Evolutionary conservation across 495 filamentous ascomycete species (phyloP).

Genomic region (Saxophila tyrrhenica): DNA sequence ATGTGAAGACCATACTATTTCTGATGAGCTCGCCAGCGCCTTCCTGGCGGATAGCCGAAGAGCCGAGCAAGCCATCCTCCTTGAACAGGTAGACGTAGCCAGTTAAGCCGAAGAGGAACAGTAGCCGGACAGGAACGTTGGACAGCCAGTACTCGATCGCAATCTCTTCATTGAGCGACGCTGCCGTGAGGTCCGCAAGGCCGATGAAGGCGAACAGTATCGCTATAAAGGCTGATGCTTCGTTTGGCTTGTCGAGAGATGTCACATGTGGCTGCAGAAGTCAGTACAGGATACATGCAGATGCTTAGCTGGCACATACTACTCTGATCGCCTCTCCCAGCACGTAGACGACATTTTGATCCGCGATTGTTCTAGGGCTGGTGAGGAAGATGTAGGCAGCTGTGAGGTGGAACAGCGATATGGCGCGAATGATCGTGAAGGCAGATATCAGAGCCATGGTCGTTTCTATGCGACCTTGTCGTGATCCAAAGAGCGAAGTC

Average conservation of each 20-base stretch:
- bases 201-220: conserved; percentile 55
- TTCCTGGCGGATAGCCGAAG: conserved; percentile 20
- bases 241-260: conserved; percentile 49
- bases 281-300: conserved; percentile 9
- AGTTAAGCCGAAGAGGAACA: conserved; percentile 52
- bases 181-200: conserved; percentile 60
- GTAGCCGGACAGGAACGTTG: conserved; percentile 48
- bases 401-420: conserved; percentile 72
- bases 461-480: too few species aligned
- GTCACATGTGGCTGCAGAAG: conserved; percentile 29
- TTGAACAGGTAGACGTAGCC: conserved; percentile 58
- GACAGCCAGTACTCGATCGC: conserved; percentile 53
- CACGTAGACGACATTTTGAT: conserved; percentile 72
- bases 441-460: conserved; percentile 70
- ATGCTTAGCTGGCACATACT: conserved; percentile 38
- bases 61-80: conserved; percentile 31
- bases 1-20: conserved; percentile 72
- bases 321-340: conserved; percentile 73
- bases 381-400: conserved; percentile 73
- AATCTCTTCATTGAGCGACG: conserved; percentile 61
- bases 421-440: conserved; percentile 61
- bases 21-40: conserved; percentile 49
- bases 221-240: conserved; percentile 60
- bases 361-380: conserved; percentile 53
- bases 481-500: neutral